Percentiles rank a stretch among this genome's conserved stretches.
phyloP scores from a whole-genome alignment of 2,329 filamentous ascomycete genomes.

The Sporothrix humicola region DNA sequence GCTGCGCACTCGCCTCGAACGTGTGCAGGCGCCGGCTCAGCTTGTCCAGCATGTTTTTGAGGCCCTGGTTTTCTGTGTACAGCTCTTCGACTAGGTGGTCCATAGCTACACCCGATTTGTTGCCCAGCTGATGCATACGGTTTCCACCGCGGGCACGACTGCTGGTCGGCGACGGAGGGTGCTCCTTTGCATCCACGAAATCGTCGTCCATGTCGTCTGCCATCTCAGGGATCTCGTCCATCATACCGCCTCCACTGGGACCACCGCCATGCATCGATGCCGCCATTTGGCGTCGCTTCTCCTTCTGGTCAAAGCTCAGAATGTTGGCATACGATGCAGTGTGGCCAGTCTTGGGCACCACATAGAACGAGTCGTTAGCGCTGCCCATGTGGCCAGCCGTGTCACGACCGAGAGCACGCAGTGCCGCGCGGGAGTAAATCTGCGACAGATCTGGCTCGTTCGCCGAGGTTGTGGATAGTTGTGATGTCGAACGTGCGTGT shows the following conservation, averaged over 20 bases:
- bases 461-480: conserved; percentile 39
- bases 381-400: conserved; percentile 53
- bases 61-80: conserved; percentile 81
- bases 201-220: conserved; percentile 75
- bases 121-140: conserved; percentile 30
- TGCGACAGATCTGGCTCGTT: conserved; percentile 78
- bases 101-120: conserved; percentile 36
- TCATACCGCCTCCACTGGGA: not conserved
- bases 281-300: conserved; percentile 62
- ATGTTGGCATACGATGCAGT: conserved; percentile 95
- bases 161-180: not conserved
- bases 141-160: conserved; percentile 32
- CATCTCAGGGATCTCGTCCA: conserved; percentile 45
- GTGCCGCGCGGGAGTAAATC: conserved; percentile 83
- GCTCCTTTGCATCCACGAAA: conserved; percentile 85
- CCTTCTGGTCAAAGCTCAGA: conserved; percentile 71
- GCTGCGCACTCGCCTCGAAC: conserved; percentile 91
- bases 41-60: conserved; percentile 85
- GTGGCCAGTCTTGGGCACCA: conserved; percentile 89
- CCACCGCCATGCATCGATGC: conserved; percentile 56
- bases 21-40: conserved; percentile 86
- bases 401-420: conserved; percentile 76
- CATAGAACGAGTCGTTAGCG: conserved; percentile 82
- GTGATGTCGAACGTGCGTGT: conserved; percentile 36
- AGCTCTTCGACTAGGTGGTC: conserved; percentile 84